Base-by-base conservation (phyloP, 306 rosid species). In the Prunus armeniaca region DNA sequence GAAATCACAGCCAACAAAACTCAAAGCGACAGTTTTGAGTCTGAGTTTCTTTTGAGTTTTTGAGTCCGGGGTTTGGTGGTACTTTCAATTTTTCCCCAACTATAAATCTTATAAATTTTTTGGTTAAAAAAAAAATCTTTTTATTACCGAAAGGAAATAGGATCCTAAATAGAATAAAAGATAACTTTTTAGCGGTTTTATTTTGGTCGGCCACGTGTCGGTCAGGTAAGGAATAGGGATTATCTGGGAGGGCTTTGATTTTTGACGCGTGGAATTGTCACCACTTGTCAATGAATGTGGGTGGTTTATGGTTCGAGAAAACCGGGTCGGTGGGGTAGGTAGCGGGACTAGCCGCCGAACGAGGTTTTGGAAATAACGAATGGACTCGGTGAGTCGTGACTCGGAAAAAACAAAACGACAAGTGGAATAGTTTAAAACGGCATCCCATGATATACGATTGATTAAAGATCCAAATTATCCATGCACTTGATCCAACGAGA, bases 1-100 rank as follows among this genome's bases (percentile, higher is more conserved):
- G 69, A 74, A 86, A 84, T 74, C 78, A 80, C 82, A 85, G 89
- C 88, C 90, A 79, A 80, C 83, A 65, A 82, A 85, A 82, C 90
- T 82, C 56, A 9, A 7, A 11, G 67, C 65, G n/a, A 61, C n/a
- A 4, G 67, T 6, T 63, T 30, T 3, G 52, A 12, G 52, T 47
- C 14, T 11, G 17, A 47, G 52, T 47, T 11, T 47, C 15, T 47
- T 47, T 18, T 19, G 45, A 32, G n/a, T 8, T 17, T 63, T 30
- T 7, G 20, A 63, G 46, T 63, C 30, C 1, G n/a, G 5, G 24
- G 15, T 52, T 18, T 15, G 4, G 43, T 28, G 43, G 9, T 38
- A 38, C 43, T 38, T 38, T 63, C 41, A 14, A 12, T 57, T 13
- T 13, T 9, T 13, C 13, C 65, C 65, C 18, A 32, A 24, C 34